These are phyloP conservation scores for Leptodermis oblonga DNA, from an alignment of 257 asterid species.

Conservation along the genomic window DNA sequence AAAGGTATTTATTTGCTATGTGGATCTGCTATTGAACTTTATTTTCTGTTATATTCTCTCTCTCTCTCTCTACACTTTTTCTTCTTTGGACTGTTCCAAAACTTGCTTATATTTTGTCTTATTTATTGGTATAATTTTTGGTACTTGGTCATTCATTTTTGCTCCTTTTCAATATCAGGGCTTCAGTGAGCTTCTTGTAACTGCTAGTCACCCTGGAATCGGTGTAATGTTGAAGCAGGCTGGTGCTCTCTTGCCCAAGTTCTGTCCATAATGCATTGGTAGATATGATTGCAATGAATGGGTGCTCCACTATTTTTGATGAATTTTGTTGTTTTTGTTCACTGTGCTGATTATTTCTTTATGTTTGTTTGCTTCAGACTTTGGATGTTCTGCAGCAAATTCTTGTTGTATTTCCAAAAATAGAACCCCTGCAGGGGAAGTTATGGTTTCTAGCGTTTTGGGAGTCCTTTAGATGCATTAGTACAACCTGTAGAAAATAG, in stretches of 20 bases:
- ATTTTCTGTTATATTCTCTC: neutral
- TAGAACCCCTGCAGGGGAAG: conserved; percentile 73
- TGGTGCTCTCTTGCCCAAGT: conserved; percentile 10
- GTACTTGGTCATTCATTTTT: conserved; percentile 1
- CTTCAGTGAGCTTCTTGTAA: conserved; percentile 86
- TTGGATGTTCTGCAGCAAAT: conserved; percentile 64
- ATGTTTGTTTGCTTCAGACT: conserved; percentile 30
- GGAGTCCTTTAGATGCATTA: neutral
- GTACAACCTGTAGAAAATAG: neutral
- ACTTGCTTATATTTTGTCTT: neutral
- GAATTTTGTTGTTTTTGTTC: conserved; percentile 1
- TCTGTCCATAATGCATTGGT: too few species aligned
- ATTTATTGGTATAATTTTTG: neutral
- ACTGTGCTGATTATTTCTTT: neutral
- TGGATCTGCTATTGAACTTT: too few species aligned
- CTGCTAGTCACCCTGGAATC: conserved; percentile 83
- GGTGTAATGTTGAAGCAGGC: conserved; percentile 97
- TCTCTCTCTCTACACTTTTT: neutral
- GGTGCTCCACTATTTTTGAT: neutral
- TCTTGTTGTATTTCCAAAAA: conserved; percentile 80
- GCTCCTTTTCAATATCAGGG: conserved; percentile 56
- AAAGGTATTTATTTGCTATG: conserved; percentile 55
- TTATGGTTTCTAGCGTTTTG: conserved; percentile 35
- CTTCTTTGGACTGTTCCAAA: neutral
- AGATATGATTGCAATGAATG: neutral